Percentiles rank a stretch among this genome's conserved stretches.
phyloP scores from a whole-genome alignment of 768 basidiomycete genomes.

The Lactarius akahatsu region DNA sequence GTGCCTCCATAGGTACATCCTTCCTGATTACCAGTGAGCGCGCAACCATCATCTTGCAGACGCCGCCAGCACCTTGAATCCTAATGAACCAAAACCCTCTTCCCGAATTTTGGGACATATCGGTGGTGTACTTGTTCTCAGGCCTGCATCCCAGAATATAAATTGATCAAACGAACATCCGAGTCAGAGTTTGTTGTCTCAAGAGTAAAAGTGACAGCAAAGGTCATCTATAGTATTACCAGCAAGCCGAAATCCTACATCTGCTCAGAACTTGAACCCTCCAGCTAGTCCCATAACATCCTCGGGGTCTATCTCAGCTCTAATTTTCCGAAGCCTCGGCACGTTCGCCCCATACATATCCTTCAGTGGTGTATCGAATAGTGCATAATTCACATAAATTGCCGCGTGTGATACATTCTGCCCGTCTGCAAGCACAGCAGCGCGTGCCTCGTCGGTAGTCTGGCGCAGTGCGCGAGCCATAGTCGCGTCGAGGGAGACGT shows the following conservation, averaged over 20 bases:
- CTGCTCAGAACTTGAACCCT: constrained; percentile 27
- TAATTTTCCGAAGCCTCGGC: constrained; percentile 16
- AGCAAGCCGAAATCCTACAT: neutral
- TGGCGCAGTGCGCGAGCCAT: constrained; percentile 42
- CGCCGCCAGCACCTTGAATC: no score
- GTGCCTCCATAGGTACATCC: no score
- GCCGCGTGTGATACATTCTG: constrained; percentile 23
- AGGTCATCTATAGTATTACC: neutral
- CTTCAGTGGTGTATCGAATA: constrained; percentile 24
- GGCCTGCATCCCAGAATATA: no score
- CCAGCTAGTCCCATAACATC: constrained; percentile 31
- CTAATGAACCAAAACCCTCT: no score
- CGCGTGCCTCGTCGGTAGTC: neutral
- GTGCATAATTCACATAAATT: constrained; percentile 28
- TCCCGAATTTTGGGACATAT: no score
- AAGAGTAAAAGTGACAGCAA: neutral
- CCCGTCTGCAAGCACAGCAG: constrained; percentile 28
- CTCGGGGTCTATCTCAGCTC: constrained; percentile 23
- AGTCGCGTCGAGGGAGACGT: constrained; percentile 38
- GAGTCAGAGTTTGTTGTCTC: neutral
- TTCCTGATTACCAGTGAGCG: no score
- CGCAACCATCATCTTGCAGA: no score
- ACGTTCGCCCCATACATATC: constrained; percentile 28
- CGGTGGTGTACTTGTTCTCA: no score
- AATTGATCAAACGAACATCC: neutral